These are phyloP conservation scores for Paracamarosporium sp. DNA, from an alignment of 2,329 filamentous ascomycete genomes.

Conservation along the genomic window DNA sequence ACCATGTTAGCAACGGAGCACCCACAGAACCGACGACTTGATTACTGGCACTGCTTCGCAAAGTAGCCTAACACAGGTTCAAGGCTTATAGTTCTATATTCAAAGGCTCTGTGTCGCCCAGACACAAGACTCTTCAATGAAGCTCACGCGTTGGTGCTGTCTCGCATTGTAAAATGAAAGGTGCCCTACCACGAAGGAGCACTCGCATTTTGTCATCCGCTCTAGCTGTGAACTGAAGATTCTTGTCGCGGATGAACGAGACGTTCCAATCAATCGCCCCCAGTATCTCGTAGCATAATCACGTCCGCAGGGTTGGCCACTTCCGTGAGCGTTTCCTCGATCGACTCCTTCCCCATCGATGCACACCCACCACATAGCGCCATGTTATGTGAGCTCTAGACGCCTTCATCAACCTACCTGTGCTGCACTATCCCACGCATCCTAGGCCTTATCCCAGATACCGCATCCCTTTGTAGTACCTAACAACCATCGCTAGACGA, in stretches of 20 bases:
- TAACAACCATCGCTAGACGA: constrained; percentile 13
- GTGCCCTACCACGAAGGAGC: no score
- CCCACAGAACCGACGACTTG: no score
- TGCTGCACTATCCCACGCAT: neutral
- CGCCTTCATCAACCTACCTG: neutral
- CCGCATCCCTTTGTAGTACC: constrained; percentile 16
- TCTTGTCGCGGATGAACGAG: neutral
- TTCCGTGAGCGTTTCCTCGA: neutral
- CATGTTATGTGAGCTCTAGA: neutral
- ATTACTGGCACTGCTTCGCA: no score
- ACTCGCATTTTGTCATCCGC: neutral
- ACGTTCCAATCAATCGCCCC: neutral
- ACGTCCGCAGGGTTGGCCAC: neutral
- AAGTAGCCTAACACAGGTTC: no score
- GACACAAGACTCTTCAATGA: no score
- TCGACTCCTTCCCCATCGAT: constrained; percentile 9
- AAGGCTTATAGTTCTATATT: no score
- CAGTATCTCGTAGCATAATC: neutral
- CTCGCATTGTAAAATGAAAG: no score
- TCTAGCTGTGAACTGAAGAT: neutral
- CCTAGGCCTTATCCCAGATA: constrained; percentile 11
- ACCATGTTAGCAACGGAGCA: no score
- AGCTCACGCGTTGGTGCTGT: no score
- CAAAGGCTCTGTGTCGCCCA: no score
- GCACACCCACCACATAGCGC: neutral